Conservation (phyloP, 208 protist species). For the Leishmania gerbilli region DNA sequence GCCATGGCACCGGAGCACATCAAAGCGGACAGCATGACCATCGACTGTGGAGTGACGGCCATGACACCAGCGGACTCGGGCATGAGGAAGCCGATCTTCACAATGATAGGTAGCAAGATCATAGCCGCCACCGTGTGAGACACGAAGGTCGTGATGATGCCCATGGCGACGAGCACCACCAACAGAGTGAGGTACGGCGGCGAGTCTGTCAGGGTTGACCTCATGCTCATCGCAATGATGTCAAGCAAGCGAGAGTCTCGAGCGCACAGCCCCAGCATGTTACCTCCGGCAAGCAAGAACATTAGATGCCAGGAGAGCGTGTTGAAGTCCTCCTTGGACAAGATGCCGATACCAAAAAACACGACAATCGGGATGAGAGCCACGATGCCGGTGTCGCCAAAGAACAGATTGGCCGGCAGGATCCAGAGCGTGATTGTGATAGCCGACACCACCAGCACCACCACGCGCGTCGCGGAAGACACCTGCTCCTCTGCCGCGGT, state of each 20-base stretch:
- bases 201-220: constrained; percentile 50
- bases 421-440: constrained; percentile 89
- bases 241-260: constrained; percentile 85
- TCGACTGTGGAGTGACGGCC: constrained; percentile 65
- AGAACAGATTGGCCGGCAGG: constrained; percentile 71
- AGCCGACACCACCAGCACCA: constrained; percentile 73
- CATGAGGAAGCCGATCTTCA: constrained; percentile 87
- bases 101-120: constrained; percentile 93
- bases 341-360: constrained; percentile 92
- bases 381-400: constrained; percentile 93
- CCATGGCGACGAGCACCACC: constrained; percentile 60
- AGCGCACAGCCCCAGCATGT: constrained; percentile 93
- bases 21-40: constrained; percentile 84
- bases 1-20: constrained; percentile 94
- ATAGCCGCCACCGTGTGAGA: constrained; percentile 95
- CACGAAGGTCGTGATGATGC: constrained; percentile 90
- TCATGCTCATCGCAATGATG: constrained; percentile 74
- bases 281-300: constrained; percentile 93
- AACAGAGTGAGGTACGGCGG: constrained; percentile 74
- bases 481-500: constrained; percentile 50
- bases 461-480: constrained; percentile 47
- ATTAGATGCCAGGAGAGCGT: constrained; percentile 94
- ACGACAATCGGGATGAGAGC: constrained; percentile 92
- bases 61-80: constrained; percentile 54
- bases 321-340: constrained; percentile 93